These are phyloP conservation scores for Phlyctochytrium bullatum DNA, from an alignment of 192 early-diverging fungal species.

Conservation along the genomic window DNA sequence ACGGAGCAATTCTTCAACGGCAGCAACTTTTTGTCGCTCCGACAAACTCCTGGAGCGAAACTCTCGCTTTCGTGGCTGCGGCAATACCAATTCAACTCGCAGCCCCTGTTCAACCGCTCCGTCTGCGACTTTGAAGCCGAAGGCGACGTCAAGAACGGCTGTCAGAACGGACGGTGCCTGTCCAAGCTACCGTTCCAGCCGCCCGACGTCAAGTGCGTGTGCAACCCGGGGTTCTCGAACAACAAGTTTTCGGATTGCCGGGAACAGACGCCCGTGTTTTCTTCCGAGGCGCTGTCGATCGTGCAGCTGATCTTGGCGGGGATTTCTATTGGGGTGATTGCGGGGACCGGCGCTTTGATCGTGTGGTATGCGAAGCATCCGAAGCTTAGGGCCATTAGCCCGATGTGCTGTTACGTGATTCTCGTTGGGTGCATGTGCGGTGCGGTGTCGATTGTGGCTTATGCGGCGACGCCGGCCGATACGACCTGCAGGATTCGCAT, in stretches of 20 bases:
- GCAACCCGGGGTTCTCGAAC: slow-evolving; percentile 10
- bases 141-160: slow-evolving; percentile 4
- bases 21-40: neutral
- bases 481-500: slow-evolving; percentile 4
- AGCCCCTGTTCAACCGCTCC: neutral
- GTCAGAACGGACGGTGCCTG: slow-evolving; percentile 12
- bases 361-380: neutral
- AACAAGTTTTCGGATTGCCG: neutral
- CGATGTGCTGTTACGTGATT: slow-evolving; percentile 3
- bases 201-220: slow-evolving; percentile 1
- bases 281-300: neutral
- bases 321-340: neutral
- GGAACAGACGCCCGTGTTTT: slow-evolving; percentile 9
- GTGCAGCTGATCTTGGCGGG: neutral
- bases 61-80: neutral
- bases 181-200: slow-evolving; percentile 10
- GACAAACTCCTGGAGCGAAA: neutral
- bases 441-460: neutral
- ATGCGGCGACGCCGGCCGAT: neutral
- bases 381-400: neutral
- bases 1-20: neutral
- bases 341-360: neutral
- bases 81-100: neutral
- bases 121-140: slow-evolving; percentile 1
- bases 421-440: slow-evolving; percentile 6